Evolutionary conservation across 768 basidiomycete genomes (phyloP).

Genomic region (Russula lepida): DNA sequence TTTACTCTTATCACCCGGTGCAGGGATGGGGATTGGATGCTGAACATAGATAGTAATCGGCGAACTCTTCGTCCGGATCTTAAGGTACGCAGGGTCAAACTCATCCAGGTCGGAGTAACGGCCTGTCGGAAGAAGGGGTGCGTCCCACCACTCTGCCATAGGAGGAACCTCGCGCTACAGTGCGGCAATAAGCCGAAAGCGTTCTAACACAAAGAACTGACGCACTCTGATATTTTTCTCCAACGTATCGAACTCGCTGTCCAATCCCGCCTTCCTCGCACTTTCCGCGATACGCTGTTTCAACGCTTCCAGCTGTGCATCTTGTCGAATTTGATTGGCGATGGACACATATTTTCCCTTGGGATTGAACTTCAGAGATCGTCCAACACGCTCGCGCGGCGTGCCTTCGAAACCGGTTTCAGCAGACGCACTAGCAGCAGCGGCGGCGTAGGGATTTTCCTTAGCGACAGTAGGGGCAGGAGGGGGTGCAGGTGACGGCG

Average conservation of each 20-base stretch:
- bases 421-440: conserved; percentile 34
- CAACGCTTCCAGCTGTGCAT: conserved; percentile 78
- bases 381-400: conserved; percentile 60
- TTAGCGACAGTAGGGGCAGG: conserved; percentile 31
- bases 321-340: conserved; percentile 62
- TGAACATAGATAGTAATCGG: conserved; percentile 89
- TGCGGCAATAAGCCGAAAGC: neutral
- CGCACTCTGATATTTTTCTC: conserved; percentile 83
- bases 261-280: conserved; percentile 87
- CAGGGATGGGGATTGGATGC: conserved; percentile 94
- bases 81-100: conserved; percentile 47
- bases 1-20: conserved; percentile 79
- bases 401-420: conserved; percentile 66
- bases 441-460: conserved; percentile 74
- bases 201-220: neutral
- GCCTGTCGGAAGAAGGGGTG: conserved; percentile 69
- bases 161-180: conserved; percentile 79
- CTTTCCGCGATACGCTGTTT: conserved; percentile 91
- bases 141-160: conserved; percentile 97
- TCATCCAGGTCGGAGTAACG: conserved; percentile 63
- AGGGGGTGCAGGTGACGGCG: conserved; percentile 41
- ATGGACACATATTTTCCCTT: conserved; percentile 86
- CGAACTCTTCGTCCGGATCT: conserved; percentile 56
- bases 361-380: conserved; percentile 77
- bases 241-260: conserved; percentile 84